Conservation (phyloP, 1,284 basidiomycete genomes). For the Boletus hoseneyae region DNA sequence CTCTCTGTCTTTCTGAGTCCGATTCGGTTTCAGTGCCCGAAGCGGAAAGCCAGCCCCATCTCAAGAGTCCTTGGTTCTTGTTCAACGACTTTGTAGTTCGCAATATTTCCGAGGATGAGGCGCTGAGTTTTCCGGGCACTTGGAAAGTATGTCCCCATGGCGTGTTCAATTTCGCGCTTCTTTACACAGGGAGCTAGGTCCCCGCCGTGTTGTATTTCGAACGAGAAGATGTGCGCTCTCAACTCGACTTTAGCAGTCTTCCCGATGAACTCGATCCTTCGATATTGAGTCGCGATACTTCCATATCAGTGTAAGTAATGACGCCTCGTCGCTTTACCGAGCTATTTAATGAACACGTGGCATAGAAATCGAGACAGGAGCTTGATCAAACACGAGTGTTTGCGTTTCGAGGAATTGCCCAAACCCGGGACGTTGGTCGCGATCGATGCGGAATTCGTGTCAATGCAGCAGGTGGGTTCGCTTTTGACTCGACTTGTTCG, state of each 20-base stretch:
- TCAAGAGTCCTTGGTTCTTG: constrained; percentile 76
- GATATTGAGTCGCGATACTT: constrained; percentile 84
- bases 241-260: constrained; percentile 65
- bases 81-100: constrained; percentile 97
- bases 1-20: not conserved
- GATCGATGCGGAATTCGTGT: constrained; percentile 98
- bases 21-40: constrained; percentile 53
- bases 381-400: constrained; percentile 74
- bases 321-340: not conserved
- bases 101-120: constrained; percentile 82
- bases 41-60: constrained; percentile 44
- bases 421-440: constrained; percentile 84
- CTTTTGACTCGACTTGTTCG: not conserved
- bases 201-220: constrained; percentile 90
- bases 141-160: constrained; percentile 73
- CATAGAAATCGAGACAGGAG: constrained; percentile 67
- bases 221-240: constrained; percentile 58
- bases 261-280: constrained; percentile 66
- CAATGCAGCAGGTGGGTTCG: constrained; percentile 78
- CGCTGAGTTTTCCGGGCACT: constrained; percentile 78
- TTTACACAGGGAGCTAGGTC: constrained; percentile 45
- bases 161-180: not conserved
- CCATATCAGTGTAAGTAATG: constrained; percentile 73
- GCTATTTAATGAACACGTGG: not conserved
- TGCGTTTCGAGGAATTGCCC: constrained; percentile 79